Conservation (phyloP, 1,284 basidiomycete genomes). For the Salmacisia buchloeana region DNA sequence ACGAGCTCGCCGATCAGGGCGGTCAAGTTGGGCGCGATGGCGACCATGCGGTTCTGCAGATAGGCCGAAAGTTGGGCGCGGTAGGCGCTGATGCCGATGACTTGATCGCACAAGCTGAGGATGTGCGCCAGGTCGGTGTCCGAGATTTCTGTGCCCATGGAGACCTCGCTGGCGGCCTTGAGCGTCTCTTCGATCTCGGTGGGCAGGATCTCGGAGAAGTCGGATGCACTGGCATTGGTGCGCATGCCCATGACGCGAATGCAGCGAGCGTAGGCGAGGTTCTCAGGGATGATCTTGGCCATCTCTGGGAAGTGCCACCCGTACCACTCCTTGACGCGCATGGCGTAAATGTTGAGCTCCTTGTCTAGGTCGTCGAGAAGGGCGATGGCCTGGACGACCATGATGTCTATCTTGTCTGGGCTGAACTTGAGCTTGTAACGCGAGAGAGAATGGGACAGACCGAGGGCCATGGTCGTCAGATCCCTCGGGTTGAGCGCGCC, state of each 20-base stretch:
- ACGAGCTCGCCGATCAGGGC: constrained; percentile 92
- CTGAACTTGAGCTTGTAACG: constrained; percentile 95
- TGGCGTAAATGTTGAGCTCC: constrained; percentile 97
- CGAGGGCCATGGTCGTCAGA: constrained; percentile 94
- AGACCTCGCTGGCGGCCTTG: constrained; percentile 86
- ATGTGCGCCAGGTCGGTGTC: constrained; percentile 97
- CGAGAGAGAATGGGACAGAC: constrained; percentile 95
- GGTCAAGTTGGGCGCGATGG: constrained; percentile 85
- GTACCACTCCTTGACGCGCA: constrained; percentile 98
- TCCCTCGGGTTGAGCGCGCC: constrained; percentile 64
- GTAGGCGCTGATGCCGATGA: constrained; percentile 87
- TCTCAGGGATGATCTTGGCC: constrained; percentile 87
- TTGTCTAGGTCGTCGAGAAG: constrained; percentile 98
- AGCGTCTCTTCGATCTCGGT: constrained; percentile 74
- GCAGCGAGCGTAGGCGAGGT: constrained; percentile 85
- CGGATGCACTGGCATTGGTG: constrained; percentile 79
- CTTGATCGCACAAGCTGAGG: constrained; percentile 80
- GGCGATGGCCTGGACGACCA: constrained; percentile 99
- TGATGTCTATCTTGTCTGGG: constrained; percentile 98
- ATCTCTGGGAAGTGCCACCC: constrained; percentile 99
- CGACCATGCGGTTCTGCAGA: constrained; percentile 94
- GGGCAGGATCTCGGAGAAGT: constrained; percentile 82
- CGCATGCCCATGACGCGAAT: constrained; percentile 77
- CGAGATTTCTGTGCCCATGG: constrained; percentile 88
- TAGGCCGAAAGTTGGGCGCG: constrained; percentile 85